Conservation (phyloP, 345 rosid species). For the Euclidium syriacum region DNA sequence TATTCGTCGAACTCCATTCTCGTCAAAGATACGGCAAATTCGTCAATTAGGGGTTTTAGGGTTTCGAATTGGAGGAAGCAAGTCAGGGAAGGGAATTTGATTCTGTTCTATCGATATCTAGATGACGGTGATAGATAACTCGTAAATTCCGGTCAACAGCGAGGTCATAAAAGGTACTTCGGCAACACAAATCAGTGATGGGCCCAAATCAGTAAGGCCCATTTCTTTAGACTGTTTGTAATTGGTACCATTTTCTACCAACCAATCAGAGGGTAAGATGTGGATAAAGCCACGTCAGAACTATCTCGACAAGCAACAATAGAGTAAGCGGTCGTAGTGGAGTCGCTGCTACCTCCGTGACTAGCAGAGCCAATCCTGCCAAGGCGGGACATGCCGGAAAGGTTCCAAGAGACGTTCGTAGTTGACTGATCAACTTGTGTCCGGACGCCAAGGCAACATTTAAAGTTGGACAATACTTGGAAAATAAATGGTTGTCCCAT, state of each 20-base stretch:
- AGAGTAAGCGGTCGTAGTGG: too few relatives aligned
- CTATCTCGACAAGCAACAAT: too few relatives aligned
- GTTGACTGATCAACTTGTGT: too few relatives aligned
- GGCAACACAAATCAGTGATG: neutral
- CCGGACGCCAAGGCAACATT: too few relatives aligned
- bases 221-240: neutral
- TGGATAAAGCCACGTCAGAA: too few relatives aligned
- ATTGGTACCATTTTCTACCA: too few relatives aligned
- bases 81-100: neutral
- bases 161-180: constrained; percentile 12
- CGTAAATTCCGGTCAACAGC: neutral
- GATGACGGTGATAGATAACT: neutral
- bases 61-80: constrained; percentile 12
- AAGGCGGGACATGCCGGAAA: too few relatives aligned
- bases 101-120: constrained; percentile 14
- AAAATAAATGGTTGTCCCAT: neutral
- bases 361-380: too few relatives aligned
- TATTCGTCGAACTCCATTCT: constrained; percentile 88
- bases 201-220: constrained; percentile 17
- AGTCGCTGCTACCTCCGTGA: too few relatives aligned
- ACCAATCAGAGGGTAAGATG: too few relatives aligned
- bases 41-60: constrained; percentile 24
- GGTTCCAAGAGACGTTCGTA: too few relatives aligned
- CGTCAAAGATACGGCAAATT: neutral
- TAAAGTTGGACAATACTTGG: neutral